Evolutionary conservation across 495 filamentous ascomycete species (phyloP), one percentile per base, ranked within the genome.

Genomic region (Cladorrhinum samala): DNA sequence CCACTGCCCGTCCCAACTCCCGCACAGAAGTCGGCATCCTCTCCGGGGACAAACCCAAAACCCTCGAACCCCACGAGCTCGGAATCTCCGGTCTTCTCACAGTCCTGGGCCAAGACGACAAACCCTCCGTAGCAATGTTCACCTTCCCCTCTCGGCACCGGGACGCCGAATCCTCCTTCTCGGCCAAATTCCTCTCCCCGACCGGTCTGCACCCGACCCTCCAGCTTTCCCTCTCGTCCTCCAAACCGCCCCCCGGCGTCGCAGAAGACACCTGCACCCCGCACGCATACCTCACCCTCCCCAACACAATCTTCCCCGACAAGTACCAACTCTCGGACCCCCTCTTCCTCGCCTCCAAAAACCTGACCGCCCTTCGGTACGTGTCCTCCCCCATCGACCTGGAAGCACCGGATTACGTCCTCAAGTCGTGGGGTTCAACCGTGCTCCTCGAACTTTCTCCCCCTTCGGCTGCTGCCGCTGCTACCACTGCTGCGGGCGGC

Each of bases 141-240:
- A 82, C 88, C n/a, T 96, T 96, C 61, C 84, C 90, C 18, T 84
- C 90, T 7, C 84, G 91, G 0, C 93, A 98, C 64, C 71, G 68
- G 14, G 85, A 93, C 55, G 70, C 77, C 7, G 50, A 72, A 65
- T 36, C 64, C 49, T 59, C 67, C 17, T 77, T 78, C 60, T 70
- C 69, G 1, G 68, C 76, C 42, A 70, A 70, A 2, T 89, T 95
- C 61, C 61, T 77, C 18, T 52, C 67, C 2, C 93, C 91, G 3
- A 85, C 83, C 1, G 91, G 93, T n/a, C 77, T 97, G 9, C 93
- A 98, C 68, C 93, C 93, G 7, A 89, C 80, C 9, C 76, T 98
- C 54, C 76, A 83, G 52, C 72, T 92, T 45, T 71, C 70, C 3
- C 62, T 81, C 40, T 58, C 66, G 59, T 69, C 68, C 2, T 54